phyloP scores from a whole-genome alignment of 139 green algal species.

The Bryopsis sp. region DNA sequence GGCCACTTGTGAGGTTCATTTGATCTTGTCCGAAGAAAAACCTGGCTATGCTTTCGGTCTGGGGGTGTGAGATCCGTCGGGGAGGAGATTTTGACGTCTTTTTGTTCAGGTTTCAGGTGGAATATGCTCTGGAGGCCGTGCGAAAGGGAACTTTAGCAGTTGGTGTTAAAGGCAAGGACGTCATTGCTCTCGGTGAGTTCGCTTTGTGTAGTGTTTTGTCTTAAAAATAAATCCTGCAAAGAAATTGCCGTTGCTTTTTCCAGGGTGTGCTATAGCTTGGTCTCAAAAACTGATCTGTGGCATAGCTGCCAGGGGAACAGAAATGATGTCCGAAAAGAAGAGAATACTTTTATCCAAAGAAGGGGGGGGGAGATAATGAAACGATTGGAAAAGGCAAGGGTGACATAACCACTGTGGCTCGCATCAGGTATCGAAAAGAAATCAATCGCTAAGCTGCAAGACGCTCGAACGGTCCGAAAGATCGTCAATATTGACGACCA shows the following conservation, averaged over 20 bases:
- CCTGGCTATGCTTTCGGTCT: too few species aligned
- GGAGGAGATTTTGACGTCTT: background rate
- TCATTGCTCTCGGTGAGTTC: constrained; percentile 73
- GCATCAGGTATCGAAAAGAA: constrained; percentile 88
- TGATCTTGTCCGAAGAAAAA: too few species aligned
- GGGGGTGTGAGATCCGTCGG: background rate
- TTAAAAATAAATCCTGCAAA: background rate
- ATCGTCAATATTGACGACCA: constrained; percentile 94
- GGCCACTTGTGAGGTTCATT: constrained; percentile 79
- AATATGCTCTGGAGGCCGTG: constrained; percentile 97
- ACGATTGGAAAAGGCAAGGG: too few species aligned
- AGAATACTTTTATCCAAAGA: too few species aligned
- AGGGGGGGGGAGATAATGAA: too few species aligned
- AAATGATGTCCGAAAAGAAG: too few species aligned
- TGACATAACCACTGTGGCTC: constrained; percentile 4
- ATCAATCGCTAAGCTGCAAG: constrained; percentile 90
- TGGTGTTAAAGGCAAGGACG: constrained; percentile 80
- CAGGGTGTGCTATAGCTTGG: too few species aligned
- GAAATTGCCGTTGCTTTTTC: too few species aligned
- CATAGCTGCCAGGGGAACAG: too few species aligned
- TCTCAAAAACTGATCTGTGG: too few species aligned
- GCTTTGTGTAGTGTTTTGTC: background rate
- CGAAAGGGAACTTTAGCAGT: constrained; percentile 88
- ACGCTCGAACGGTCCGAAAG: constrained; percentile 88
- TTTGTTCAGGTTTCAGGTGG: constrained; percentile 76